phyloP scores from a whole-genome alignment of 208 protist species.

The Endotrypanum monterogeii region DNA sequence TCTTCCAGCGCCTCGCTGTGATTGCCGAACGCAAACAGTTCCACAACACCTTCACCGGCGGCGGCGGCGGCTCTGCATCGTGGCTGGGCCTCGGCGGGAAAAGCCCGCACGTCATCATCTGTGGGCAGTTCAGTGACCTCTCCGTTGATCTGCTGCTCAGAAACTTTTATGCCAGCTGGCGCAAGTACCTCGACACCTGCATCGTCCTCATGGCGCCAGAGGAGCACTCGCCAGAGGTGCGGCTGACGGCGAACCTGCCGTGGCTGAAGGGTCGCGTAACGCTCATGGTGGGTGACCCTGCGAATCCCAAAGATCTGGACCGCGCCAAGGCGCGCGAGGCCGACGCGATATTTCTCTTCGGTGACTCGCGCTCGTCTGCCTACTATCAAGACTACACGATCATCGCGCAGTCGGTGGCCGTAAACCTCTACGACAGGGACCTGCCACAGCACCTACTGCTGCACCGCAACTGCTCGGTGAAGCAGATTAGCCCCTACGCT shows the following conservation, averaged over 20 bases:
- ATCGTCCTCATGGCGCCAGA: conserved; percentile 72
- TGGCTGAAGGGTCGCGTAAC: conserved; percentile 76
- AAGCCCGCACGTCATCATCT: conserved; percentile 73
- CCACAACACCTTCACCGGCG: conserved; percentile 56
- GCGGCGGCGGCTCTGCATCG: conserved; percentile 26
- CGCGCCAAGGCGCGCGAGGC: conserved; percentile 62
- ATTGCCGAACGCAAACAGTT: conserved; percentile 44
- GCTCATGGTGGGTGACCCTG: conserved; percentile 71
- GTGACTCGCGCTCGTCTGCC: conserved; percentile 63
- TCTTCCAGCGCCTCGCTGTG: conserved; percentile 55
- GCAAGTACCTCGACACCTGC: conserved; percentile 70
- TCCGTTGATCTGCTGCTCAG: conserved; percentile 68
- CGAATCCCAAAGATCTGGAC: conserved; percentile 50
- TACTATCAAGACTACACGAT: conserved; percentile 80
- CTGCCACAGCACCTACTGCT: conserved; percentile 82
- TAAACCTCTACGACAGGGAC: conserved; percentile 62
- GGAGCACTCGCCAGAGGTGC: conserved; percentile 56
- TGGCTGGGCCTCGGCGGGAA: conserved; percentile 24
- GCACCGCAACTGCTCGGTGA: conserved; percentile 56
- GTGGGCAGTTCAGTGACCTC: conserved; percentile 63
- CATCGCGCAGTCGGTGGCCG: conserved; percentile 68
- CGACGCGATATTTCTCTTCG: conserved; percentile 85
- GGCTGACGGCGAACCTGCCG: conserved; percentile 62
- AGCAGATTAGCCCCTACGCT: conserved; percentile 63
- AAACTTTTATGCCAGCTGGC: conserved; percentile 84